A percentile compares a stretch with the other conserved stretches of the same genome.
Evolutionary conservation across 1,284 basidiomycete species (phyloP).

Genomic region (Sanghuangporus weigelae): DNA sequence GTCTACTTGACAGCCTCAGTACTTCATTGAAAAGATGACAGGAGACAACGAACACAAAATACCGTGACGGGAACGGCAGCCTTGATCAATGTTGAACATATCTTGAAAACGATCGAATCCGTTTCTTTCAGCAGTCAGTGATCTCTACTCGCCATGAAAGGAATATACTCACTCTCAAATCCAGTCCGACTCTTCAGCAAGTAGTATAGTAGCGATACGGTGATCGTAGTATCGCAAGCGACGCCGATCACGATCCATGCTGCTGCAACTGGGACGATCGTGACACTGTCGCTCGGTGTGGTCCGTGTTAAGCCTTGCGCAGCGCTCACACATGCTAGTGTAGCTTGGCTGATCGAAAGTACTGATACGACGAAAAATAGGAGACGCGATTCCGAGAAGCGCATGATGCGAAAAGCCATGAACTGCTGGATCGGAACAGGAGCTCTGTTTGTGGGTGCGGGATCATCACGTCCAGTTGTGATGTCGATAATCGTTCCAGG

Average conservation of each 20-base stretch:
- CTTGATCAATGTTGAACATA: not conserved
- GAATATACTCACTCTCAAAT: not conserved
- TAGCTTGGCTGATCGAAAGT: constrained; percentile 24
- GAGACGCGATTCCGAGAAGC: constrained; percentile 23
- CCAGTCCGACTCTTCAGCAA: constrained; percentile 3
- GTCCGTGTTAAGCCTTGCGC: constrained; percentile 18
- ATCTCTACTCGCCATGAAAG: not conserved
- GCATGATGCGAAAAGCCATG: constrained; percentile 29
- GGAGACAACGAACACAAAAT: not conserved
- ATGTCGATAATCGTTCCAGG: not conserved
- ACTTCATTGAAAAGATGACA: not conserved
- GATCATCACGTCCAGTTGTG: not conserved
- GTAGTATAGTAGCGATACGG: not conserved
- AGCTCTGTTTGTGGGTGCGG: constrained; percentile 21
- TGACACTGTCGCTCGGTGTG: constrained; percentile 15
- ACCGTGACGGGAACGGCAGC: not conserved
- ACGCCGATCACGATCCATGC: constrained; percentile 19
- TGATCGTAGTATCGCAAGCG: constrained; percentile 17
- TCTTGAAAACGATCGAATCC: constrained; percentile 2
- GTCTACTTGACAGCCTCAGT: not conserved
- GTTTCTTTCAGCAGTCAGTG: not conserved
- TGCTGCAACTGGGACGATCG: constrained; percentile 18
- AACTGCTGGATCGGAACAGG: constrained; percentile 32
- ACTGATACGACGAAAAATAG: constrained; percentile 23
- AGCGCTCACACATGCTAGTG: constrained; percentile 16